These are phyloP conservation scores for Globisporangium acanthophoron DNA, from an alignment of 352 stramenopile genomes.

Conservation along the genomic window DNA sequence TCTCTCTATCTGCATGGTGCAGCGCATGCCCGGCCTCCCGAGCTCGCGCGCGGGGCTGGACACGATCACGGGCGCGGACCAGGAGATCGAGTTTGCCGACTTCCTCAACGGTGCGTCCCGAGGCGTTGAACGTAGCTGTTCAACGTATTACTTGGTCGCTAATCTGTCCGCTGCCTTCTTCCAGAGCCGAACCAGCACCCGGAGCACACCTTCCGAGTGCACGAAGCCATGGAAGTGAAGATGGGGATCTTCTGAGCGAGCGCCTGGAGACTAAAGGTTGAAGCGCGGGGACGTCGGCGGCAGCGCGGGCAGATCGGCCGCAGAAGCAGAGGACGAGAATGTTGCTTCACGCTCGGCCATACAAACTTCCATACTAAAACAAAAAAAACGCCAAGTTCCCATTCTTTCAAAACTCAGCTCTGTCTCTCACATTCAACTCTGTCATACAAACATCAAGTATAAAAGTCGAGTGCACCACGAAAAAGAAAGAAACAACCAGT, in stretches of 20 bases:
- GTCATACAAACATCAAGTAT: not conserved
- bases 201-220: conserved; percentile 75
- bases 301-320: not conserved
- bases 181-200: conserved; percentile 75
- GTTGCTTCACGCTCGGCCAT: too few species aligned
- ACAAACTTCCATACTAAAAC: not conserved
- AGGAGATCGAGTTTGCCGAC: conserved; percentile 76
- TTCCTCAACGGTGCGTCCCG: conserved; percentile 66
- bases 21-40: conserved; percentile 80
- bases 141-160: too few species aligned
- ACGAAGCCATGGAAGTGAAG: conserved; percentile 89
- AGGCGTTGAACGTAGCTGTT: too few species aligned
- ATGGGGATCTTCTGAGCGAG: conserved; percentile 79
- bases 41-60: conserved; percentile 73
- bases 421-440: not conserved
- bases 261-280: not conserved
- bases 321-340: not conserved
- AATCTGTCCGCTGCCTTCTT: not conserved
- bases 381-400: not conserved
- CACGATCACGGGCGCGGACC: conserved; percentile 72
- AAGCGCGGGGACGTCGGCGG: not conserved
- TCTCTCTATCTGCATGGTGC: not conserved
- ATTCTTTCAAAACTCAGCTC: not conserved
- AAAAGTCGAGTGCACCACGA: not conserved
- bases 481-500: not conserved